Evolutionary conservation across 2,329 filamentous ascomycete species (phyloP).

Genomic region (Clarireedia paspali): DNA sequence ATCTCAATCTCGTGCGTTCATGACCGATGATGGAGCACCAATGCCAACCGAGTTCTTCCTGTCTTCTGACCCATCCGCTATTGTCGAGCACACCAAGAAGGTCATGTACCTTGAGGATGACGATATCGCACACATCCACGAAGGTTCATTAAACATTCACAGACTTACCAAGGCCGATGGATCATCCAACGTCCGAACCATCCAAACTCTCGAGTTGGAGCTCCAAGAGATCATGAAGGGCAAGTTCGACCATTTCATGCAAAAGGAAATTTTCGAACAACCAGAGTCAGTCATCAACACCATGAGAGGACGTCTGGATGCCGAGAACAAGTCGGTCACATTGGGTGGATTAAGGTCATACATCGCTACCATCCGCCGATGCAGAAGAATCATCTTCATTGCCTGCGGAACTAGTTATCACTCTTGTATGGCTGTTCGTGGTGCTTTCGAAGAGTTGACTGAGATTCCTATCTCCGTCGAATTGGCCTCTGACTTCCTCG

Average conservation of each 20-base stretch:
- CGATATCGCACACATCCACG: conserved; percentile 98
- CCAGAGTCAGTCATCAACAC: conserved; percentile 99
- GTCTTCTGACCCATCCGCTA: conserved; percentile 95
- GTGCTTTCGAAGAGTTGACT: conserved; percentile 93
- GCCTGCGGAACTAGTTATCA: conserved; percentile 98
- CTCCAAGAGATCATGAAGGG: conserved; percentile 99
- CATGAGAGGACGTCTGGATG: conserved; percentile 96
- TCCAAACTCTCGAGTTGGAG: conserved; percentile 97
- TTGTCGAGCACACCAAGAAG: conserved; percentile 99
- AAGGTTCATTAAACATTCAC: conserved; percentile 98
- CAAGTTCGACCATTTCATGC: conserved; percentile 99
- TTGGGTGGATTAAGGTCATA: conserved; percentile 94
- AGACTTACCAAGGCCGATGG: conserved; percentile 95
- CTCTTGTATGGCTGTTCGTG: conserved; percentile 98
- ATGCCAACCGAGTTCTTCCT: conserved; percentile 99
- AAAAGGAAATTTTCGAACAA: conserved; percentile 99
- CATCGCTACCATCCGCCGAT: conserved; percentile 92
- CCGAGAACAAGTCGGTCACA: conserved; percentile 88
- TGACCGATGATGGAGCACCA: conserved; percentile 95
- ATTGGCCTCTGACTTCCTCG: conserved; percentile 95
- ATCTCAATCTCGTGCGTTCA: conserved; percentile 96
- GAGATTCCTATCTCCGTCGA: conserved; percentile 98
- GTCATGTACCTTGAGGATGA: conserved; percentile 99
- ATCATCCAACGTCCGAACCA: conserved; percentile 92
- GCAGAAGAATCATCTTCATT: conserved; percentile 97